phyloP scores from a whole-genome alignment of 2,329 filamentous ascomycete species.

The Claviceps africana region DNA sequence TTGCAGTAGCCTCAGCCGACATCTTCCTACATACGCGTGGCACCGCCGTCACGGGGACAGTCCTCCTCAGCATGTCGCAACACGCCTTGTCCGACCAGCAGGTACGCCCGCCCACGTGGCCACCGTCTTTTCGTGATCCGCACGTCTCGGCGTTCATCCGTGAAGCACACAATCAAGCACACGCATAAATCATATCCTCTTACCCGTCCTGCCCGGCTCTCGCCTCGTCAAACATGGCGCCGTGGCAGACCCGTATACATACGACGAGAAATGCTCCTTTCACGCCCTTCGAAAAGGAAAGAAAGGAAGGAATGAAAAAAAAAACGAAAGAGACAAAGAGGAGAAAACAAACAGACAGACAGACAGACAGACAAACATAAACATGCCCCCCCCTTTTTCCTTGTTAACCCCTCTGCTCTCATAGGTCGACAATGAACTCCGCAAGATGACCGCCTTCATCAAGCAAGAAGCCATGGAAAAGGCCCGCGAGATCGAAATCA shows the following conservation, averaged over 20 bases:
- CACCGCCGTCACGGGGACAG: constrained; percentile 4
- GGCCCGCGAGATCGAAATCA: constrained; percentile 91
- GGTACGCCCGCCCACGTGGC: constrained; percentile 35
- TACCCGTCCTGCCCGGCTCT: neutral
- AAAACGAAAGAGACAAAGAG: too few species aligned
- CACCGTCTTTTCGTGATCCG: constrained; percentile 6
- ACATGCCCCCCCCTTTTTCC: too few species aligned
- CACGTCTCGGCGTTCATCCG: constrained; percentile 6
- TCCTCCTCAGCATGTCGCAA: constrained; percentile 65
- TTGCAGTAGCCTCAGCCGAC: neutral
- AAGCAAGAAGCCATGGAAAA: constrained; percentile 96
- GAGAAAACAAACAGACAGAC: too few species aligned
- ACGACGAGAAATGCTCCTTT: too few species aligned
- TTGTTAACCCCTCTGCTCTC: neutral
- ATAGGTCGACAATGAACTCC: constrained; percentile 92
- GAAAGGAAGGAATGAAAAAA: too few species aligned
- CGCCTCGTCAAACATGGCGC: too few species aligned
- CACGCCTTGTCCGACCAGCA: constrained; percentile 97
- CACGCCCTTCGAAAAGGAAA: neutral
- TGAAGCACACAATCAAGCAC: too few species aligned
- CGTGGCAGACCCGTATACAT: too few species aligned
- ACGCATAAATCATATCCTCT: constrained; percentile 3
- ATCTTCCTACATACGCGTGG: constrained; percentile 10
- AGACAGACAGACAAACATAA: too few species aligned
- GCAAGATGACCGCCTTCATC: constrained; percentile 99